Evolutionary conservation across 2,329 filamentous ascomycete genomes (phyloP).

Genomic region (Periconia sp.): DNA sequence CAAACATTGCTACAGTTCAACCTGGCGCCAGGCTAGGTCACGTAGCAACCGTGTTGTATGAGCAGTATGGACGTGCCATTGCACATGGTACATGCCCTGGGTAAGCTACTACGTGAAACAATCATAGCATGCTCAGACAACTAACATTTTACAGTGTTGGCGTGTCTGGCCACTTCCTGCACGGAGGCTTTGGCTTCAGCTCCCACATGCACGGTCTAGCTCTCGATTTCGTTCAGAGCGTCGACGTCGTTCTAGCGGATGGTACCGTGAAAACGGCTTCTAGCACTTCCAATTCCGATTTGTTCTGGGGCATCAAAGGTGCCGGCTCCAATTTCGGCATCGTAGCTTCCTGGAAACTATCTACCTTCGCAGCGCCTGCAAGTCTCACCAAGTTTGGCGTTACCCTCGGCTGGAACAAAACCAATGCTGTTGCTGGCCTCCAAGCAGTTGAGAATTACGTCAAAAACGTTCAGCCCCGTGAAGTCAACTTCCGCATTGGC

Average conservation of each 20-base stretch:
- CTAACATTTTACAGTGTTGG: constrained; percentile 11
- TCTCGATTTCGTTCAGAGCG: constrained; percentile 9
- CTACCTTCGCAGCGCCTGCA: constrained; percentile 11
- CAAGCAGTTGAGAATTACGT: constrained; percentile 14
- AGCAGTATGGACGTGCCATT: constrained; percentile 34
- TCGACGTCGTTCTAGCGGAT: constrained; percentile 26
- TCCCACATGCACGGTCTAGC: constrained; percentile 15
- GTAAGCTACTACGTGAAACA: constrained; percentile 27
- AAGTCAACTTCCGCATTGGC: constrained; percentile 15
- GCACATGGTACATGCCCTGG: constrained; percentile 53
- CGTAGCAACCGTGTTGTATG: constrained; percentile 16
- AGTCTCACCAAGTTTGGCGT: constrained; percentile 9
- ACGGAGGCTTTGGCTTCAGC: constrained; percentile 17
- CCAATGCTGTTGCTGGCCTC: constrained; percentile 12
- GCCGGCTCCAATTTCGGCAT: constrained; percentile 40
- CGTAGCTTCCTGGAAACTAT: constrained; percentile 25
- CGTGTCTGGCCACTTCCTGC: constrained; percentile 12
- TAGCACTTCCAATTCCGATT: constrained; percentile 25
- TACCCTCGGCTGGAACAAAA: constrained; percentile 11
- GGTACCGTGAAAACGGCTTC: constrained; percentile 32
- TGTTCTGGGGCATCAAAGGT: constrained; percentile 41
- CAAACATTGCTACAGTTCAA: constrained; percentile 44
- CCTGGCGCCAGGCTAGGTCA: constrained; percentile 48
- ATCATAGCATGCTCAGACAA: background rate
- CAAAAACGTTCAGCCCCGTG: constrained; percentile 10